phyloP scores from a whole-genome alignment of 1,284 basidiomycete genomes.

The Irpex sp. region DNA sequence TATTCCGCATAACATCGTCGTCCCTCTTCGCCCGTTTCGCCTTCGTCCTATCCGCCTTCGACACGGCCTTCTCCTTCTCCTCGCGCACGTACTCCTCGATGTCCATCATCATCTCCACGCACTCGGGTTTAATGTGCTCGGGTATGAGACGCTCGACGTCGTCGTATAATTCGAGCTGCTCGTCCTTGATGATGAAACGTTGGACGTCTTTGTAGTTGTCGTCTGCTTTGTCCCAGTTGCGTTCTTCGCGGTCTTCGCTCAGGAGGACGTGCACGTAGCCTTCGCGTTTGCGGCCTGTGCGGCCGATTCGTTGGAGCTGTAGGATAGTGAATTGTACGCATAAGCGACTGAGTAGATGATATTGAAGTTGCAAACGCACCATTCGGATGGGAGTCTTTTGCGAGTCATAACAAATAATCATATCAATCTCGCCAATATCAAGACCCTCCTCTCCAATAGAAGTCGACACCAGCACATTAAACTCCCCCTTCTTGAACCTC shows the following conservation, averaged over 20 bases:
- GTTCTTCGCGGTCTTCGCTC: slow-evolving; percentile 87
- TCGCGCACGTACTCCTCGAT: slow-evolving; percentile 64
- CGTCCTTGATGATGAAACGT: slow-evolving; percentile 81
- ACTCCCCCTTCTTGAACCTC: slow-evolving; percentile 85
- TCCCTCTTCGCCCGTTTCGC: slow-evolving; percentile 32
- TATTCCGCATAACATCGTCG: slow-evolving; percentile 60
- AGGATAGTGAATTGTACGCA: background rate
- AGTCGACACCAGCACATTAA: slow-evolving; percentile 93
- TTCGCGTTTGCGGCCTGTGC: slow-evolving; percentile 91
- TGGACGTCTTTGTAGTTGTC: slow-evolving; percentile 89
- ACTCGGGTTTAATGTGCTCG: slow-evolving; percentile 69
- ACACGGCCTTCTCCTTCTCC: too few relatives aligned
- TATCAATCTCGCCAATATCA: slow-evolving; percentile 99
- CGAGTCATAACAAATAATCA: slow-evolving; percentile 96
- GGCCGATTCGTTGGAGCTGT: slow-evolving; percentile 92
- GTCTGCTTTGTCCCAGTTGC: slow-evolving; percentile 89
- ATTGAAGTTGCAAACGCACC: slow-evolving; percentile 45
- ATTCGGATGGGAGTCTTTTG: slow-evolving; percentile 96
- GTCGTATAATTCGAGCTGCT: slow-evolving; percentile 86
- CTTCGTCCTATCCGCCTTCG: too few relatives aligned
- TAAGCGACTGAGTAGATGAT: background rate
- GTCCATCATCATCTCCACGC: slow-evolving; percentile 80
- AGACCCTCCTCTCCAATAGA: slow-evolving; percentile 98
- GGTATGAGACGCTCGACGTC: slow-evolving; percentile 91
- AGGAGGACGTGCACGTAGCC: slow-evolving; percentile 93